phyloP scores from a whole-genome alignment of 345 rosid genomes.

The Arabis hirsuta region DNA sequence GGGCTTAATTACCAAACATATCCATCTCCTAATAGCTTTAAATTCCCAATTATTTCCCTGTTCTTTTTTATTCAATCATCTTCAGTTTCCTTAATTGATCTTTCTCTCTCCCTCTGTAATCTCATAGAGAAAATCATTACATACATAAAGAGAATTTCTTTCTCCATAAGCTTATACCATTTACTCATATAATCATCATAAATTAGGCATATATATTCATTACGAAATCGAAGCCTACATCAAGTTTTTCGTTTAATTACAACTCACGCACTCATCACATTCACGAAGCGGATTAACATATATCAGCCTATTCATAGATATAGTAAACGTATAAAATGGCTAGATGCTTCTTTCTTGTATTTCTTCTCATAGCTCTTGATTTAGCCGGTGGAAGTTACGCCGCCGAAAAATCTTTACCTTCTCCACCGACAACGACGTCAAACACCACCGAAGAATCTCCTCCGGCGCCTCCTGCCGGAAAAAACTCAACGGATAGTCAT shows the following conservation, averaged over 20 bases:
- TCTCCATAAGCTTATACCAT: background rate
- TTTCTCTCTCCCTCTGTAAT: slow-evolving; percentile 2
- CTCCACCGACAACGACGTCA: slow-evolving; percentile 30
- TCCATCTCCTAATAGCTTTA: slow-evolving; percentile 19
- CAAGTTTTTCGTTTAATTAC: background rate
- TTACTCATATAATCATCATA: background rate
- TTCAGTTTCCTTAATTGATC: background rate
- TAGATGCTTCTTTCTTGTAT: slow-evolving; percentile 1
- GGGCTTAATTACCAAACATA: slow-evolving; percentile 3
- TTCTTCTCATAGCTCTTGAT: slow-evolving; percentile 25
- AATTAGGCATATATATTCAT: background rate
- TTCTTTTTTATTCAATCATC: slow-evolving; percentile 11
- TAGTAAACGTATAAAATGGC: slow-evolving; percentile 19
- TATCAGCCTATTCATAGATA: background rate
- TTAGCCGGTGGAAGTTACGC: slow-evolving; percentile 23
- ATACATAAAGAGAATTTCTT: background rate
- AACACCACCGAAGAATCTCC: slow-evolving; percentile 3
- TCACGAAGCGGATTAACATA: background rate
- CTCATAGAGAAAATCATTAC: slow-evolving; percentile 6
- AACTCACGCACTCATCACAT: background rate
- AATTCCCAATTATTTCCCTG: background rate
- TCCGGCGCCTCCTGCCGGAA: background rate
- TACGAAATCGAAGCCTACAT: background rate
- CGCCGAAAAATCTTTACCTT: slow-evolving; percentile 26
- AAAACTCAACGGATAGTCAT: slow-evolving; percentile 6